Conservation (phyloP, 371 early-diverging fungal species). For the Rhizopus stolonifer region DNA sequence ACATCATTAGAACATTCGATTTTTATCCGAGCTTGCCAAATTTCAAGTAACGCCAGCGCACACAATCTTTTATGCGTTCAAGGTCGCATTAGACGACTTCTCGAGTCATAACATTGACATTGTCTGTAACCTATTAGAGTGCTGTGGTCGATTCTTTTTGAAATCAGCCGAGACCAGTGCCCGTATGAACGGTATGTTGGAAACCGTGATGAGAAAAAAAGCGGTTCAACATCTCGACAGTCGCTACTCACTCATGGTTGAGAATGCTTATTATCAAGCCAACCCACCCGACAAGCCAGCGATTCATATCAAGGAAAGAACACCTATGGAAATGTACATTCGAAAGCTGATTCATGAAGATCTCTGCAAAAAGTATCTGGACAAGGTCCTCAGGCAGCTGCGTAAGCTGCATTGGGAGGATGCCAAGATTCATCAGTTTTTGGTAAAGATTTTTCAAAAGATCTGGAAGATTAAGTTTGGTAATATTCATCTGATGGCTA, state of each 20-base stretch:
- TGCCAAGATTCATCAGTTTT: conserved; percentile 34
- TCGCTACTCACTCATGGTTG: conserved; percentile 83
- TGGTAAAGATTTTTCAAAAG: conserved; percentile 74
- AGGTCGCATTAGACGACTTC: conserved; percentile 84
- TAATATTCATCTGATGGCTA: conserved; percentile 82
- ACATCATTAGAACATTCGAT: conserved; percentile 69
- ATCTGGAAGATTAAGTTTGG: conserved; percentile 92
- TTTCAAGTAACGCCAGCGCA: conserved; percentile 84
- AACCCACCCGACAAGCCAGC: conserved; percentile 77
- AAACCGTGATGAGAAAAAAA: conserved; percentile 87
- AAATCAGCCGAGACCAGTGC: conserved; percentile 72
- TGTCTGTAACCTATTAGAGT: conserved; percentile 81
- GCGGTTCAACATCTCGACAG: conserved; percentile 81
- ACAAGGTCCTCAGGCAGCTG: conserved; percentile 71
- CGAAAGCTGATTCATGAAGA: conserved; percentile 84
- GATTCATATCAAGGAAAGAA: conserved; percentile 60
- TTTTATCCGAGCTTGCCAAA: conserved; percentile 89
- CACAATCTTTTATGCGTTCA: conserved; percentile 79
- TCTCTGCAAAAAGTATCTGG: conserved; percentile 64
- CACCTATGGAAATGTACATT: conserved; percentile 82
- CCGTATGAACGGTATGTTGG: conserved; percentile 71
- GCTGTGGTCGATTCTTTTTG: conserved; percentile 86
- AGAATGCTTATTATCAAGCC: conserved; percentile 91
- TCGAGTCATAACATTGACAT: conserved; percentile 81
- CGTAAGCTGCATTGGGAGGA: conserved; percentile 91